Evolutionary conservation across 495 filamentous ascomycete species (phyloP).

Genomic region (Mycothermus thermophilus): DNA sequence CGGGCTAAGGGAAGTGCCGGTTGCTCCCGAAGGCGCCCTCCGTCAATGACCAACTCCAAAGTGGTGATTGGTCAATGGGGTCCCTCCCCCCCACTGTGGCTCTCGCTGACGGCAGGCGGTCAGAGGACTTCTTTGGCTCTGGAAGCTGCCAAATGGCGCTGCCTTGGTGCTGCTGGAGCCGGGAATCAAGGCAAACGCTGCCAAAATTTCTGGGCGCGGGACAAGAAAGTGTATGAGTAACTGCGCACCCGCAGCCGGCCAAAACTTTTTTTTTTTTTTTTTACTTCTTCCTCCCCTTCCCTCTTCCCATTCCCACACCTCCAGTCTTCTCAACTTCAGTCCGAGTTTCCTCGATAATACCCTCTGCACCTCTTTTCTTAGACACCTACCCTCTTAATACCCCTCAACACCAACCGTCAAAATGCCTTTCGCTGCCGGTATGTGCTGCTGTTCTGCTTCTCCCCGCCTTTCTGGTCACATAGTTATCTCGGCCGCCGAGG

Average conservation of each 20-base stretch:
- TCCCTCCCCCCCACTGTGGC: conserved; percentile 21
- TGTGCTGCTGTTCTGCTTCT: conserved; percentile 9
- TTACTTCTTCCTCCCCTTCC: conserved; percentile 5
- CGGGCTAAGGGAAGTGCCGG: conserved; percentile 11
- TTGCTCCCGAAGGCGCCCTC: conserved; percentile 19
- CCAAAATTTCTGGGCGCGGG: too few species aligned
- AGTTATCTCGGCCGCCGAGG: not conserved
- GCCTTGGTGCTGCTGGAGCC: too few species aligned
- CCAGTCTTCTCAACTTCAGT: too few species aligned
- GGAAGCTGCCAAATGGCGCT: too few species aligned
- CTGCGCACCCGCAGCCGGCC: conserved; percentile 2
- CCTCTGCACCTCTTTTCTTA: conserved; percentile 1
- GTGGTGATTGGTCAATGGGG: conserved; percentile 13
- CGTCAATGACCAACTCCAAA: conserved; percentile 11
- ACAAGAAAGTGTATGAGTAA: too few species aligned
- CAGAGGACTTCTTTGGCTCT: too few species aligned
- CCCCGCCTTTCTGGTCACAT: conserved; percentile 1
- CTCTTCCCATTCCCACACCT: too few species aligned
- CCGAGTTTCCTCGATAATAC: conserved; percentile 1
- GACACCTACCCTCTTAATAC: not conserved
- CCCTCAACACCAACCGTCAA: conserved; percentile 19
- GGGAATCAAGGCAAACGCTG: too few species aligned
- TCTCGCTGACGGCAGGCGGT: too few species aligned
- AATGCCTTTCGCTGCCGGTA: conserved; percentile 33
- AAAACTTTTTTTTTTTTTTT: conserved; percentile 14